These are phyloP conservation scores for Dillenia turbinata DNA, from an alignment of 164 flowering plant genomes.

Conservation along the genomic window DNA sequence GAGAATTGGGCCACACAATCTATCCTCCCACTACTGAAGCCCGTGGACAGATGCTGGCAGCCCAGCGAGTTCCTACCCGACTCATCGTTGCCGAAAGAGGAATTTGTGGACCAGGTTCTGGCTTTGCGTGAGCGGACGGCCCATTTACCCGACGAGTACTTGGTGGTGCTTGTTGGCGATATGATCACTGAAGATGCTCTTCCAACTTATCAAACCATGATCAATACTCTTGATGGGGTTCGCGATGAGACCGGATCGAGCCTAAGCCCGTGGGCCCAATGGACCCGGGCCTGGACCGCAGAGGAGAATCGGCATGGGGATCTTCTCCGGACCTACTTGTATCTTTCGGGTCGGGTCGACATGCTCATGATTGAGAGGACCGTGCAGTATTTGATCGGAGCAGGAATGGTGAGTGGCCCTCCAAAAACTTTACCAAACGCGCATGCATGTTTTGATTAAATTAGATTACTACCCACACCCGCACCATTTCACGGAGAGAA, in stretches of 20 bases:
- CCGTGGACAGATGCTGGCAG: constrained; percentile 50
- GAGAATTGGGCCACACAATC: constrained; percentile 37
- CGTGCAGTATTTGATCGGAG: constrained; percentile 37
- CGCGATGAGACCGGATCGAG: constrained; percentile 48
- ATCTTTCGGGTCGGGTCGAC: constrained; percentile 50
- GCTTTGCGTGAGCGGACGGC: constrained; percentile 35
- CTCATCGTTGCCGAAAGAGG: constrained; percentile 5
- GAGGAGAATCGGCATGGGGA: constrained; percentile 63
- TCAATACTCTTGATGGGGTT: constrained; percentile 46
- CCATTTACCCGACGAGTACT: constrained; percentile 41
- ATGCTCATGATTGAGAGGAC: constrained; percentile 42
- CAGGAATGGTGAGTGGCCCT: constrained; percentile 40
- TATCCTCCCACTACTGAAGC: constrained; percentile 37
- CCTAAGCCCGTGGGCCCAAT: constrained; percentile 39
- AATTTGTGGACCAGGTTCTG: constrained; percentile 34
- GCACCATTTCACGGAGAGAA: too few relatives aligned
- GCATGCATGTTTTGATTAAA: too few relatives aligned
- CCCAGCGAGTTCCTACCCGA: constrained; percentile 42
- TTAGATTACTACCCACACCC: too few relatives aligned
- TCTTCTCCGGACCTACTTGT: constrained; percentile 32
- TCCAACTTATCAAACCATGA: constrained; percentile 54
- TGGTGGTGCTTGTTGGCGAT: constrained; percentile 48
- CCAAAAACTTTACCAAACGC: too few relatives aligned
- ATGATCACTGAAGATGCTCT: constrained; percentile 52
- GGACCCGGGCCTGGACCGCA: constrained; percentile 54